phyloP scores from a whole-genome alignment of 2,329 filamentous ascomycete genomes.

The Aspergillus sp. region DNA sequence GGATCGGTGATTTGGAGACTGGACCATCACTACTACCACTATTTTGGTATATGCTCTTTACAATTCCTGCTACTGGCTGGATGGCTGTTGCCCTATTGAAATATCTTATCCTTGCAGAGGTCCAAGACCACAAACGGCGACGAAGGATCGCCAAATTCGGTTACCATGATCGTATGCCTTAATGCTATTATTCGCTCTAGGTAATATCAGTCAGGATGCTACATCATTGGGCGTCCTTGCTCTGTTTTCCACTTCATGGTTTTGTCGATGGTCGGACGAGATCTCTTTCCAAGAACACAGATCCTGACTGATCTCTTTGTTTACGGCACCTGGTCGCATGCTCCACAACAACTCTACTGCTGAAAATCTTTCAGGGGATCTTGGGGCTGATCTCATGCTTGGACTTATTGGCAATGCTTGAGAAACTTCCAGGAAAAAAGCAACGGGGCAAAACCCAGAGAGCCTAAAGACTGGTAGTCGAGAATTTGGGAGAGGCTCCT shows the following conservation, averaged over 20 bases:
- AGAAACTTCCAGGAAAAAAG: too few species aligned
- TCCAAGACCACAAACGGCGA: conserved; percentile 4
- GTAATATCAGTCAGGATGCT: conserved; percentile 10
- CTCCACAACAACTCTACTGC: conserved; percentile 1
- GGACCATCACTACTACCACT: too few species aligned
- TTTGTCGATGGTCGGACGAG: conserved; percentile 16
- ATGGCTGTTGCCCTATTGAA: conserved; percentile 10
- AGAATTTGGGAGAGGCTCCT: too few species aligned
- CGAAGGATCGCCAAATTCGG: conserved; percentile 7
- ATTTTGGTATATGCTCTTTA: too few species aligned
- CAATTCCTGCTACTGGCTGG: conserved; percentile 9
- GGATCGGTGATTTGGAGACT: too few species aligned
- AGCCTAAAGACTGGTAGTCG: too few species aligned
- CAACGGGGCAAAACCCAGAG: too few species aligned
- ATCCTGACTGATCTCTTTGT: conserved; percentile 11
- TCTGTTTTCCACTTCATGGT: conserved; percentile 12
- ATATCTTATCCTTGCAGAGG: conserved; percentile 10
- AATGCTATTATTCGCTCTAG: neutral
- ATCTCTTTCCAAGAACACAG: conserved; percentile 18
- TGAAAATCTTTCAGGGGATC: too few species aligned
- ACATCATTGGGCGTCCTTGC: conserved; percentile 11
- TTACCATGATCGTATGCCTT: conserved; percentile 11
- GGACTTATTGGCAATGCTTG: too few species aligned
- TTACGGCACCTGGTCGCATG: conserved; percentile 16
- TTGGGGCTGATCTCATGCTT: too few species aligned